Base-by-base conservation (phyloP, 176 grass and related monocot genomes). In the Carex kokanica region DNA sequence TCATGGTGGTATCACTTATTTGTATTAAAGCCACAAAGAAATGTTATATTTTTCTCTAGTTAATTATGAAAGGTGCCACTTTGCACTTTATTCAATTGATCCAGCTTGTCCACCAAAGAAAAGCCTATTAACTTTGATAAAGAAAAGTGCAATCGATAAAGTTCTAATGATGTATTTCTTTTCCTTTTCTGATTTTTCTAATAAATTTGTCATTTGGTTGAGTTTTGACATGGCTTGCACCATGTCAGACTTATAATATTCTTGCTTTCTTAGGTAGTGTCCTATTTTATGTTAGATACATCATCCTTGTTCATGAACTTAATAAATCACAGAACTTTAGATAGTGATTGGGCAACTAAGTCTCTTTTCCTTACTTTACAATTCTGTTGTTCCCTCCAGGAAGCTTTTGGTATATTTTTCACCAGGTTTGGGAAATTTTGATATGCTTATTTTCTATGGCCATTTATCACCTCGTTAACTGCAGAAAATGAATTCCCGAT, bases 191-290 rank as follows among this genome's bases (percentile, higher is more conserved):
- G 61, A 38, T 60, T 60, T 61, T 75, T 75, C 12, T 77, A 77
- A 54, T 77, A 55, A n/a, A 54, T 25, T 2, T 23, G 24, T 5
- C 10, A 54, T 49, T 77, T 77, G 47, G 72, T 54, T 55, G 72
- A 54, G 72, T 54, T 77, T 61, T 80, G 78, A 80, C 78, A 60
- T 80, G 78, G 78, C 56, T 0, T 81, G 78, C 78, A 81, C 78
- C 78, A 81, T 53, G 52, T 55, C 43, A 56, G 31, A 51, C 60
- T 60, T 34, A 60, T 34, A 81, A 81, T 60, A 60, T 81, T 63
- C 45, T 81, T 81, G 51, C 78, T 80, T 81, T 81, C 17, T 60
- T 31, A 6, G 56, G 32, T 23, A 34, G 54, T 81, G 54, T 63
- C 11, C 59, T 81, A 60, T 61, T 63, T 62, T 60, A 41, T 23